Conservation (phyloP, 2,329 filamentous ascomycete species). For the Fusarium beomiforme region DNA sequence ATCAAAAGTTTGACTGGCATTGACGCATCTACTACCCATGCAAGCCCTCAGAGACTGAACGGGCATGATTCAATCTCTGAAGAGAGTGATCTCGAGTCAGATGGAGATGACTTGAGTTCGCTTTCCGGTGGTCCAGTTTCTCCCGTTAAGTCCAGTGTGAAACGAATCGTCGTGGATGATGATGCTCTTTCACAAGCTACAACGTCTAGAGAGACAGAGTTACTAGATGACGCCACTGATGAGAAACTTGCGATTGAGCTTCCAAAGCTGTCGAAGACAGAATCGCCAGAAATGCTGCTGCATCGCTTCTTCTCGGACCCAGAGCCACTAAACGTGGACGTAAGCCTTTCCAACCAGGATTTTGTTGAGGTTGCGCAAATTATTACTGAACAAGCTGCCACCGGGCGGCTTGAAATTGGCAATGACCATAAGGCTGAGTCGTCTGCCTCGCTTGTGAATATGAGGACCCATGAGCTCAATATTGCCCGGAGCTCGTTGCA, state of each 20-base stretch:
- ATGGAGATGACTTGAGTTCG: constrained; percentile 64
- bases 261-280: constrained; percentile 58
- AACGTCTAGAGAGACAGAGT: constrained; percentile 61
- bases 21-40: constrained; percentile 37
- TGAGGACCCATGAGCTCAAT: constrained; percentile 55
- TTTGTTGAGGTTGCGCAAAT: constrained; percentile 75
- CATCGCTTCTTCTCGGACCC: constrained; percentile 68
- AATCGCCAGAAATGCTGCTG: constrained; percentile 61
- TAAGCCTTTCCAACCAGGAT: constrained; percentile 65
- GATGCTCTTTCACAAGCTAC: constrained; percentile 63
- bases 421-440: constrained; percentile 35
- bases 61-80: constrained; percentile 55
- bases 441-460: constrained; percentile 41
- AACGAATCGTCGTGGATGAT: constrained; percentile 61
- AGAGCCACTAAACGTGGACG: constrained; percentile 60
- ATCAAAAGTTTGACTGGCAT: constrained; percentile 43
- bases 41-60: constrained; percentile 53
- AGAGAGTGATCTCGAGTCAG: constrained; percentile 63
- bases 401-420: constrained; percentile 56
- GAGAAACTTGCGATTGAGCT: constrained; percentile 61
- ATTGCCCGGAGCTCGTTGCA: constrained; percentile 60
- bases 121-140: constrained; percentile 61
- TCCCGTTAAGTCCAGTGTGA: constrained; percentile 60
- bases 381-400: constrained; percentile 75
- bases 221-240: constrained; percentile 55